These are phyloP conservation scores for Kluyveromyces nonfermentans DNA, from an alignment of 805 yeast genomes.

Conservation along the genomic window DNA sequence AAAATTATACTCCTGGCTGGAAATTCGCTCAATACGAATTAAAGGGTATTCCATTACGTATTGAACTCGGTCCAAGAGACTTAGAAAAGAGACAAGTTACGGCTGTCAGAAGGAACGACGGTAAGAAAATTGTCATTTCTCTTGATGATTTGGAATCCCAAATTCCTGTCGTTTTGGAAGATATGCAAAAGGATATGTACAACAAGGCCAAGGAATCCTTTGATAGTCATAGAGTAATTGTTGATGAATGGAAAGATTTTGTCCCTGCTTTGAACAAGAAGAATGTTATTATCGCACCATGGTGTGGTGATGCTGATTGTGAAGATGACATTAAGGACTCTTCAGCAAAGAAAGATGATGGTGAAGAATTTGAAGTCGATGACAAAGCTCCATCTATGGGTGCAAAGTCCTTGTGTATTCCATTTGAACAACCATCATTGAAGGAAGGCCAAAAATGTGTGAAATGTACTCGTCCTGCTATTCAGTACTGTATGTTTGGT, in stretches of 20 bases:
- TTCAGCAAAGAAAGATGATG: conserved; percentile 65
- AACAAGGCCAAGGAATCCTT: conserved; percentile 71
- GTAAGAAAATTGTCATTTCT: conserved; percentile 60
- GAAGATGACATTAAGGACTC: conserved; percentile 95
- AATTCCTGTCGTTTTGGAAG: conserved; percentile 70
- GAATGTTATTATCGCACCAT: conserved; percentile 87
- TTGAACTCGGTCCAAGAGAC: conserved; percentile 97
- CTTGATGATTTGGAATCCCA: conserved; percentile 54
- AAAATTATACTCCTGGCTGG: conserved; percentile 97
- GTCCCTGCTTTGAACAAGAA: conserved; percentile 86
- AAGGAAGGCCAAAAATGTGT: conserved; percentile 78
- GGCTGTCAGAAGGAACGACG: conserved; percentile 89
- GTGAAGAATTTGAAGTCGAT: conserved; percentile 82
- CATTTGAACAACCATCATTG: conserved; percentile 82
- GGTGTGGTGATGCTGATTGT: conserved; percentile 94
- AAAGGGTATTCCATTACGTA: conserved; percentile 88
- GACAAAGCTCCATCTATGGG: conserved; percentile 99
- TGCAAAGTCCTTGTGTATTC: conserved; percentile 96
- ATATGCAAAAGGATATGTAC: conserved; percentile 69
- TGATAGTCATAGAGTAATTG: conserved; percentile 75
- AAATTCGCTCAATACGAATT: conserved; percentile 96
- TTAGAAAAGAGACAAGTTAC: conserved; percentile 67
- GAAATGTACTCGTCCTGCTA: conserved; percentile 68
- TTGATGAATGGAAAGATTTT: conserved; percentile 82
- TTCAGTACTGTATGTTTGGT: conserved; percentile 89